Percentiles rank a stretch among this genome's conserved stretches.
phyloP scores from a whole-genome alignment of 768 basidiomycete genomes.

The Hypholoma sublateritium region DNA sequence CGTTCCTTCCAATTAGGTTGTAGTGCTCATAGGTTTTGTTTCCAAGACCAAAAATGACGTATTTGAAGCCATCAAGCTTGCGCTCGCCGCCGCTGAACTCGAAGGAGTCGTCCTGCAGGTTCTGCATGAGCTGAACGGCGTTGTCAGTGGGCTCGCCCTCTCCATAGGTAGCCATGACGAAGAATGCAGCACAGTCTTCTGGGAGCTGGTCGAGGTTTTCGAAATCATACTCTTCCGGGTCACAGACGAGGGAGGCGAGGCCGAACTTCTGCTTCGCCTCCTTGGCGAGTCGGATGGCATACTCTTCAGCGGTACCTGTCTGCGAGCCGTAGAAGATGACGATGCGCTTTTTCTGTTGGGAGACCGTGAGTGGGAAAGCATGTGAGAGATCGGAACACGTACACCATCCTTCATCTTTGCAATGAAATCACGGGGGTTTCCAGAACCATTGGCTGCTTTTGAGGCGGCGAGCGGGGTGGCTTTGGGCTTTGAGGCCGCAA shows the following conservation, averaged over 20 bases:
- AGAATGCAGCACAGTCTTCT: slow-evolving; percentile 85
- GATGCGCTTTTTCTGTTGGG: slow-evolving; percentile 85
- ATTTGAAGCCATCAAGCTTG: slow-evolving; percentile 82
- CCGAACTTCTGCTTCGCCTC: slow-evolving; percentile 97
- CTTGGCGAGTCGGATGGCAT: slow-evolving; percentile 95
- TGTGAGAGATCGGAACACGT: slow-evolving; percentile 31
- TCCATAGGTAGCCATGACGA: slow-evolving; percentile 97
- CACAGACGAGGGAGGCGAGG: slow-evolving; percentile 92
- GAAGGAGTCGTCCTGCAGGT: slow-evolving; percentile 82
- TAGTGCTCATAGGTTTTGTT: slow-evolving; percentile 97
- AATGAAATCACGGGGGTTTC: slow-evolving; percentile 92
- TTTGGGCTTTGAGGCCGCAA: slow-evolving; percentile 66
- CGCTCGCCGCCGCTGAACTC: slow-evolving; percentile 82
- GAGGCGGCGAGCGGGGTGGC: slow-evolving; percentile 41
- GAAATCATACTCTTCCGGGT: slow-evolving; percentile 99
- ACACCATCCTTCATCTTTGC: slow-evolving; percentile 94
- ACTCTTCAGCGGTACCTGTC: slow-evolving; percentile 98
- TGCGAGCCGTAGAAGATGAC: slow-evolving; percentile 99
- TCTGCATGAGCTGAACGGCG: slow-evolving; percentile 92
- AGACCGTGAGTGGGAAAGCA: slow-evolving; percentile 9
- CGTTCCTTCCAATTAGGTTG: slow-evolving; percentile 81
- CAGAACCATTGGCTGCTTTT: slow-evolving; percentile 61
- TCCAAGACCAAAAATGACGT: slow-evolving; percentile 92
- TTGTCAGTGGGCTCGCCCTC: slow-evolving; percentile 99
- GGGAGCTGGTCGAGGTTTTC: slow-evolving; percentile 92